Conservation (phyloP, 306 rosid species). For the Gillenia trifoliata region DNA sequence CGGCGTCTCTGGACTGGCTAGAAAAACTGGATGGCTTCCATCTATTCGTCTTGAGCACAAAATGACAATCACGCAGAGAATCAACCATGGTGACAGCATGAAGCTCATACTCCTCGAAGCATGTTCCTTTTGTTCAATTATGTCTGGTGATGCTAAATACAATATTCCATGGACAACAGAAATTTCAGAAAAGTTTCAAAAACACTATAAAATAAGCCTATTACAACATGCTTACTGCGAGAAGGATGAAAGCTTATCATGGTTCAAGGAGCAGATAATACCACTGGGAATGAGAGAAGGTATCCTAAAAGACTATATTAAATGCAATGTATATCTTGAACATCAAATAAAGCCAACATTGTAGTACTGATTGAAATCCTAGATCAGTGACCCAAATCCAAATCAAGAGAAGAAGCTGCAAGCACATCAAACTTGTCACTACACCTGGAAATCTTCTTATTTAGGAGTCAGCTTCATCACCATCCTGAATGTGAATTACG, state of each 20-base stretch:
- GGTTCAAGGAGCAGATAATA: conserved; percentile 17
- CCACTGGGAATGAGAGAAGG: conserved; percentile 22
- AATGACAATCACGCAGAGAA: neutral
- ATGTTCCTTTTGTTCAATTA: neutral
- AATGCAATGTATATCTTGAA: conserved; percentile 41
- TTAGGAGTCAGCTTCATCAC: conserved; percentile 63
- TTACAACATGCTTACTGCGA: neutral
- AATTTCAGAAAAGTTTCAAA: neutral
- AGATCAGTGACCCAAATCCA: conserved; percentile 39
- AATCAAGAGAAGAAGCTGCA: conserved; percentile 41
- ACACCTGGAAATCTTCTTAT: conserved; percentile 57
- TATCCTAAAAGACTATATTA: conserved; percentile 20
- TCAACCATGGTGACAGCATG: neutral
- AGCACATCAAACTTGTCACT: conserved; percentile 54
- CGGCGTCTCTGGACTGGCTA: neutral
- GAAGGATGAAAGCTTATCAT: conserved; percentile 17
- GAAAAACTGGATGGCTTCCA: neutral
- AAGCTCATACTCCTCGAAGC: neutral
- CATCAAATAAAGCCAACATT: conserved; percentile 31
- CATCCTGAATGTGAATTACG: conserved; percentile 53
- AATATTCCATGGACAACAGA: neutral
- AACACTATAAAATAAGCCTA: neutral
- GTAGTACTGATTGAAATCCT: conserved; percentile 36
- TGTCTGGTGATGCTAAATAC: neutral
- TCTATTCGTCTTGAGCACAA: neutral